Evolutionary conservation across 352 stramenopile genomes (phyloP), one percentile per base, ranked within the genome.

Genomic region (Phytophthora melonis): DNA sequence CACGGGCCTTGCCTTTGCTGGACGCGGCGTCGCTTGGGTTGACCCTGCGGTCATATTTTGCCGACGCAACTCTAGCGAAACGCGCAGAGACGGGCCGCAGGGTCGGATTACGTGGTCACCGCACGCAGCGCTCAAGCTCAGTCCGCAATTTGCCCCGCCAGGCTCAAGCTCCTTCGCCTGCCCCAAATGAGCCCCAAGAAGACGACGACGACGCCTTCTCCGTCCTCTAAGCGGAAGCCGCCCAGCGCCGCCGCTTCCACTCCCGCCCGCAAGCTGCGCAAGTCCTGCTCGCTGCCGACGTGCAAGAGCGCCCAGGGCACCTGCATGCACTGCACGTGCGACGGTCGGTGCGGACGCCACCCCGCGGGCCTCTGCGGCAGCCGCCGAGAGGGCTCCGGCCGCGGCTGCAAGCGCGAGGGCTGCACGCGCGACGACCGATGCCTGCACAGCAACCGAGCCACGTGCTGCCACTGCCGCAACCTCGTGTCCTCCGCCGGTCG

Each of bases 251-350:
- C 2, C 36, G 2, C 58, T 4, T 8, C 19, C 5, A 8, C 36
- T 2, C 43, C 61, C 25, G 41, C 58, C 5, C 81, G 86, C 34
- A 93, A 93, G 70, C 75, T 92, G 53, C 84, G 87, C 67, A 92
- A 93, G 66, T 83, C 80, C 14, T 93, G 87, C 73, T 92, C 83
- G 55, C 62, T 93, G 23, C 76, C 87, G n/a, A 84, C 80, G 39
- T 93, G 87, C 74, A 75, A 72, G 32, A 81, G 78, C 50, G 71
- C 73, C 30, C 83, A 78, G 0, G 84, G 85, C 54, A 84, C 88
- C 58, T 93, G 87, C 75, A 93, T 93, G 87, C 87, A 93, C 73
- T 93, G 87, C 78, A 89, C 87, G n/a, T 94, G 87, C 59, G 87
- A 94, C 68, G 87, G 87, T 36, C 80, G 81, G 21, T 94, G 87